Conservation (phyloP, 495 filamentous ascomycete species). For the Tuber magnatum region DNA sequence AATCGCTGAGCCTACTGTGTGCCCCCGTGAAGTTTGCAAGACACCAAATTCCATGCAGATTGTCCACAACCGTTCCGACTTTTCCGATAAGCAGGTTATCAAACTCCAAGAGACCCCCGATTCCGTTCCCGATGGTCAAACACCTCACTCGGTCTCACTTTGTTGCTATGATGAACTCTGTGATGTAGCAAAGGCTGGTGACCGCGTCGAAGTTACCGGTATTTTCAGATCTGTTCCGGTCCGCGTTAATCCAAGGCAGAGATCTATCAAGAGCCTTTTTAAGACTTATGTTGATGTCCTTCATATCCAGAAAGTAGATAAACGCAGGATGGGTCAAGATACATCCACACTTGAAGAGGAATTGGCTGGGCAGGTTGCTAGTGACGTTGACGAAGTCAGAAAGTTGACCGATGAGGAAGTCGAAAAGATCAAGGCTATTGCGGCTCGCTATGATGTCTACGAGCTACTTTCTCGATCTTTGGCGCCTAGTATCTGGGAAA, state of each 20-base stretch:
- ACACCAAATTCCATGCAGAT: slow-evolving; percentile 95
- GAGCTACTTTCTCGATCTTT: slow-evolving; percentile 86
- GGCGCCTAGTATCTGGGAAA: slow-evolving; percentile 91
- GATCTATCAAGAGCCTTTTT: slow-evolving; percentile 86
- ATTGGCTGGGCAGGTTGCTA: slow-evolving; percentile 64
- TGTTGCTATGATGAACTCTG: slow-evolving; percentile 96
- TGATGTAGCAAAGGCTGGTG: slow-evolving; percentile 95
- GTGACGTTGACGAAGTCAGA: slow-evolving; percentile 69
- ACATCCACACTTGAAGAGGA: slow-evolving; percentile 82
- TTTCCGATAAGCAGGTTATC: slow-evolving; percentile 97
- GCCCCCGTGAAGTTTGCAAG: slow-evolving; percentile 75
- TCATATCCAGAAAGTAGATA: slow-evolving; percentile 94
- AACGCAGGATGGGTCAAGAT: slow-evolving; percentile 85
- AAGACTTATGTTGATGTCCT: slow-evolving; percentile 96
- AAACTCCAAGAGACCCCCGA: slow-evolving; percentile 98
- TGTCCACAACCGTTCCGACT: slow-evolving; percentile 88
- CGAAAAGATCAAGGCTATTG: slow-evolving; percentile 75
- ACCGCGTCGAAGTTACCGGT: slow-evolving; percentile 90
- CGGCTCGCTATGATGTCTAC: slow-evolving; percentile 78
- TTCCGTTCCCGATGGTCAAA: slow-evolving; percentile 86
- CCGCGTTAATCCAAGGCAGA: slow-evolving; percentile 87
- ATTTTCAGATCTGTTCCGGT: slow-evolving; percentile 93
- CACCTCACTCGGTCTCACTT: slow-evolving; percentile 94
- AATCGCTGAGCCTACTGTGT: slow-evolving; percentile 88
- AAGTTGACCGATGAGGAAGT: slow-evolving; percentile 87